Base-by-base conservation (phyloP, 108 stramenopile species). In the Nannochloropsis salina region DNA sequence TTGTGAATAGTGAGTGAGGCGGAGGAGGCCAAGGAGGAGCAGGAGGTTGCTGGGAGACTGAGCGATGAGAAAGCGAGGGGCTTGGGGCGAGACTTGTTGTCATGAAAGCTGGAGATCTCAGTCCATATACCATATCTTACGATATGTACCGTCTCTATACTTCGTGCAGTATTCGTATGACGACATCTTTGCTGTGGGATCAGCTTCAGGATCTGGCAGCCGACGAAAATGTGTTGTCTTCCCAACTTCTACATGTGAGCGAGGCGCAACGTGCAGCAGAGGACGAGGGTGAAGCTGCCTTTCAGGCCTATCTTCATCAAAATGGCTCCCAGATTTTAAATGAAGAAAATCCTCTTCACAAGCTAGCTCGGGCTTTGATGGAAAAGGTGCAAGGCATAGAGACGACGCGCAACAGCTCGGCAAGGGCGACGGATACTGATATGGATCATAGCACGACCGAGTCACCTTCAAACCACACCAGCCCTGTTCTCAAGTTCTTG, bases 211-310 rank as follows among this genome's bases (percentile, higher is more conserved):
- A n/a, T n/a, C 61, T 74, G 4, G 31, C 31, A 31, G 31, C 31
- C 31, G 31, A 31, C 31, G 61, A 74, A 74, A n/a, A 74, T 3
- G 61, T 95, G 43, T 94, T 92, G 8, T 85, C 85, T 9, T 94
- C 86, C 3, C 91, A 42, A 41, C 18, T 20, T n/a, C 61, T 74
- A n/a, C 61, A 1, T n/a, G 20, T 74, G 20, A 8, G n/a, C 61
- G 61, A 74, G 3, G 2, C 6, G n/a, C 61, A 74, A n/a, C 61
- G 61, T 74, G 61, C 61, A 8, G 61, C 61, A n/a, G 61, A 74
- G 20, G 61, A 74, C n/a, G 61, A n/a, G 61, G 61, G 61, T 4
- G 61, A 74, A n/a, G 3, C 61, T n/a, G 61, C 61, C 15, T 74
- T 74, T 74, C 20, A 15, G 20, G 15, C 61, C 61, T 74, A n/a